Percentiles rank a stretch among this genome's conserved stretches.
These are phyloP conservation scores for Nothophytophthora sp. DNA, from an alignment of 352 stramenopile genomes.

Conservation along the genomic window DNA sequence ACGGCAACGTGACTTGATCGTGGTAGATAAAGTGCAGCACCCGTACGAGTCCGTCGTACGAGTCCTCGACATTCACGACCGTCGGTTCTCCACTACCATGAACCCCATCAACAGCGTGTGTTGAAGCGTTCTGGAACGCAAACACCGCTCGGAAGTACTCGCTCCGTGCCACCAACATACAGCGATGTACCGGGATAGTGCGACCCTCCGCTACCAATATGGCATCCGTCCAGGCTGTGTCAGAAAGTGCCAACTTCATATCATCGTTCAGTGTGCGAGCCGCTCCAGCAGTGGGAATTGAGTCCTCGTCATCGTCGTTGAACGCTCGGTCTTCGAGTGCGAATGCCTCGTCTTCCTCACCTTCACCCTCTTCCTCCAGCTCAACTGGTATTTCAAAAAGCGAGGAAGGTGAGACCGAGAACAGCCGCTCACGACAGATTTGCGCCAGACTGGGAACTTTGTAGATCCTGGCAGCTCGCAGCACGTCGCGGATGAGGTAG, in stretches of 20 bases:
- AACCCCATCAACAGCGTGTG: background rate
- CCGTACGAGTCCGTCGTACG: slow-evolving; percentile 43
- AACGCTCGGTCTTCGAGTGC: background rate
- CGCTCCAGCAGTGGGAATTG: background rate
- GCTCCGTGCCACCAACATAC: slow-evolving; percentile 62
- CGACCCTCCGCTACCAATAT: slow-evolving; percentile 47
- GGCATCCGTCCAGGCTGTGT: slow-evolving; percentile 52
- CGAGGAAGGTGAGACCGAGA: slow-evolving; percentile 20
- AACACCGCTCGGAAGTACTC: slow-evolving; percentile 70
- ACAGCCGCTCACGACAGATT: slow-evolving; percentile 39
- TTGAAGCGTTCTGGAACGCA: slow-evolving; percentile 26
- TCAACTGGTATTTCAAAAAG: background rate
- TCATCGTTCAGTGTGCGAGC: slow-evolving; percentile 34
- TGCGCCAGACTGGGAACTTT: slow-evolving; percentile 37
- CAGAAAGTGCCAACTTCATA: slow-evolving; percentile 49
- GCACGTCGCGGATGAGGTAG: slow-evolving; percentile 61
- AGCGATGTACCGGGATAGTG: slow-evolving; percentile 54
- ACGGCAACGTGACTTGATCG: slow-evolving; percentile 35
- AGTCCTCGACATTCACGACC: slow-evolving; percentile 59
- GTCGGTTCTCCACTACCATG: background rate
- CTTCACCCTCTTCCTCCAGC: background rate
- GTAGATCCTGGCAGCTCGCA: slow-evolving; percentile 45
- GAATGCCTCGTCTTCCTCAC: slow-evolving; percentile 13
- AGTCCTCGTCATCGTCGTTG: background rate
- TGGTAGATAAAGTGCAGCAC: slow-evolving; percentile 82